These are phyloP conservation scores for Gyrodon lividus DNA, from an alignment of 768 basidiomycete species.

Conservation along the genomic window DNA sequence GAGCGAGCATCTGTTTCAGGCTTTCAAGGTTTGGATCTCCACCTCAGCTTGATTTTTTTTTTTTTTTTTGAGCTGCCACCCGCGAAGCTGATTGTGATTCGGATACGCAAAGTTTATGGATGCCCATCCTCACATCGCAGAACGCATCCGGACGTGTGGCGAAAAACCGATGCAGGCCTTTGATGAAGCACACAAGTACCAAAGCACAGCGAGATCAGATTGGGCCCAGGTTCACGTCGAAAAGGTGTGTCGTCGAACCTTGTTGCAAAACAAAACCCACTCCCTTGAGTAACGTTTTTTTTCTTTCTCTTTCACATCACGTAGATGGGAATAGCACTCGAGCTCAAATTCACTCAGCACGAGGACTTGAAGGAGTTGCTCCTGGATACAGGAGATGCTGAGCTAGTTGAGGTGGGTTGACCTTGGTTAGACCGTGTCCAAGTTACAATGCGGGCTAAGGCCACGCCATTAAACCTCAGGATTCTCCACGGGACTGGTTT, in stretches of 20 bases:
- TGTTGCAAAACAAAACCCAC: no score
- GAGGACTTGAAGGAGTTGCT: slow-evolving; percentile 54
- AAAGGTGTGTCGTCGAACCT: no score
- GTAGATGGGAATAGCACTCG: slow-evolving; percentile 69
- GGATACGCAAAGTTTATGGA: slow-evolving; percentile 52
- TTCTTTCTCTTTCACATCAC: no score
- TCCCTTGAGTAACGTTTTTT: neutral
- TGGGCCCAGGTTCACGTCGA: slow-evolving; percentile 67
- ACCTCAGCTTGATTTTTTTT: no score
- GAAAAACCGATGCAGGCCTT: slow-evolving; percentile 61
- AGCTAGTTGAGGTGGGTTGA: slow-evolving; percentile 61
- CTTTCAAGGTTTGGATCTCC: slow-evolving; percentile 56
- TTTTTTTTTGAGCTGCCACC: neutral
- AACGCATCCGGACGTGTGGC: slow-evolving; percentile 65
- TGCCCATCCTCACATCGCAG: slow-evolving; percentile 59
- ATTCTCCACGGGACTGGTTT: slow-evolving; percentile 72
- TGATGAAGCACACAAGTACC: slow-evolving; percentile 66
- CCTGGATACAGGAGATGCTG: slow-evolving; percentile 61
- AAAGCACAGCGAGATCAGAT: slow-evolving; percentile 58
- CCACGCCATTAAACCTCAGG: slow-evolving; percentile 39
- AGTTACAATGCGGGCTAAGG: neutral
- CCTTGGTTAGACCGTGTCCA: slow-evolving; percentile 1
- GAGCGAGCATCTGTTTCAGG: slow-evolving; percentile 76
- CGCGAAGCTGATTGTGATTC: neutral
- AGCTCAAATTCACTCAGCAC: slow-evolving; percentile 73